Conservation (phyloP, 2,329 filamentous ascomycete species). For the Cladophialophora carrionii region DNA sequence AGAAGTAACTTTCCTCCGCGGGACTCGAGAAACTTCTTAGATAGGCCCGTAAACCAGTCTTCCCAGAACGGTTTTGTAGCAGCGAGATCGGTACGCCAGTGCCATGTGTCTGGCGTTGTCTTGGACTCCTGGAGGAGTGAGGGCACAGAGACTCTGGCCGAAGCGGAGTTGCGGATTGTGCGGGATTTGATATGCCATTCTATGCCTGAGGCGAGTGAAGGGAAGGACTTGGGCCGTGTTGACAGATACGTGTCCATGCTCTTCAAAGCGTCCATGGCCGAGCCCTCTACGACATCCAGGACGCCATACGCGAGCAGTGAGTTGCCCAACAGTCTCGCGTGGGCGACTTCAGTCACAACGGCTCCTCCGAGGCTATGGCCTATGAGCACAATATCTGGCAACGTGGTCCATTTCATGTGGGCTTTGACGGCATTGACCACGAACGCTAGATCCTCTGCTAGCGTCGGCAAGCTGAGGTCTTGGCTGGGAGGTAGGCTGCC, state of each 20-base stretch:
- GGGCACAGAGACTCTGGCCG: conserved; percentile 86
- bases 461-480: conserved; percentile 72
- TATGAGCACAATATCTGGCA: conserved; percentile 79
- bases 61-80: conserved; percentile 91
- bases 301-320: conserved; percentile 83
- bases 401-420: conserved; percentile 70
- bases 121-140: conserved; percentile 62
- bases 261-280: conserved; percentile 89
- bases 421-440: conserved; percentile 69
- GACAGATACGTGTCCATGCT: conserved; percentile 93
- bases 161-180: conserved; percentile 79
- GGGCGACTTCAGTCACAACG: conserved; percentile 82
- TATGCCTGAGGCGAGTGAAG: conserved; percentile 76
- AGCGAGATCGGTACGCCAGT: conserved; percentile 81
- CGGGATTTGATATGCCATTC: conserved; percentile 92
- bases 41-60: conserved; percentile 87
- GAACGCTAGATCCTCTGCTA: conserved; percentile 72
- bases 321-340: conserved; percentile 64
- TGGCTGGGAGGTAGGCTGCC: conserved; percentile 39
- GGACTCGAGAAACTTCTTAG: conserved; percentile 81
- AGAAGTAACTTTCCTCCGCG: conserved; percentile 73
- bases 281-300: conserved; percentile 93
- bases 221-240: conserved; percentile 76
- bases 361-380: conserved; percentile 93
- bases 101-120: conserved; percentile 37